Base-by-base conservation (phyloP, 2,329 filamentous ascomycete genomes). In the Epichloe brachyelytri region DNA sequence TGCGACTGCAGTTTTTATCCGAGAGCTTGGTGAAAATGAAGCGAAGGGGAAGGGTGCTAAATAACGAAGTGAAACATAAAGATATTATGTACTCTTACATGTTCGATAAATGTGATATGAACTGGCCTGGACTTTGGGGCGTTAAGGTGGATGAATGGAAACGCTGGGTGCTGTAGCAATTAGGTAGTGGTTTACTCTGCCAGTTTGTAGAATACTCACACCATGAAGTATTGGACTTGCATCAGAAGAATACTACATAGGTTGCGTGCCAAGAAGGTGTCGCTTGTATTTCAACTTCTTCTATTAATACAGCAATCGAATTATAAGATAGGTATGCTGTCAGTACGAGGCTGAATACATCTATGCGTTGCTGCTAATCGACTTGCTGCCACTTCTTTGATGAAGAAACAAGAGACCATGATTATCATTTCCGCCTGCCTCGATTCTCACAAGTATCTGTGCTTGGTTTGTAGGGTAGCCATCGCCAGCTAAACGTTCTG, bases 21-120 rank as follows among this genome's bases (percentile, higher is more conserved):
- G 91, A 53, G 88, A 95, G 69, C 73, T 98, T 49, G 82, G 83
- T 5, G 89, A 95, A 61, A 86, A 80, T 8, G 93, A 98, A 69
- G 89, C 90, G 4, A 89, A 90, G 69, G 85, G 84, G 20, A 95
- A 95, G 70, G 81, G 81, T 5, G 74, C 80, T 43, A 90, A 88
- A 70, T 83, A 65, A 66, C 40, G 39, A 36, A 20, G 30, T 12
- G 26, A 33, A 30, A n/a, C 14, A n/a, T 12, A 4, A 40, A 34
- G 7, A 50, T 22, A 12, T 14, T 8, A 39, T 50, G 49, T 46
- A 50, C 22, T 45, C 26, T 41, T 39, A n/a, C 20, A 36, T 48
- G 15, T 33, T 38, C 15, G 30, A 41, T 11, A 34, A 20, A 49
- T 38, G 26, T 48, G 49, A 33, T 20, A 41, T 33, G 33, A 43